phyloP scores from a whole-genome alignment of 345 rosid species.

The Pelargonium nanum region DNA sequence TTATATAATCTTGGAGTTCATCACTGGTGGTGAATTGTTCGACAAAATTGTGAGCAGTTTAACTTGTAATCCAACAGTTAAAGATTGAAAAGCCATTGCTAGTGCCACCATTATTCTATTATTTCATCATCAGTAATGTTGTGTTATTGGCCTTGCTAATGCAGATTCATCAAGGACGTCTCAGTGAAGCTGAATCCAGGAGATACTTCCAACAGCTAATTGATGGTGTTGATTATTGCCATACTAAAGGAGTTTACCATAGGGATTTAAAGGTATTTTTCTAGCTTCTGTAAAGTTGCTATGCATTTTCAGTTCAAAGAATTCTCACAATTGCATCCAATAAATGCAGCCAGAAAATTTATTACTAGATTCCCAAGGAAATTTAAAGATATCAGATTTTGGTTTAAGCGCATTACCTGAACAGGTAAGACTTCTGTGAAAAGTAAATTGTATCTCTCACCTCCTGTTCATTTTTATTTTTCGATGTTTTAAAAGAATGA shows the following conservation, averaged over 20 bases:
- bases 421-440: constrained; percentile 35
- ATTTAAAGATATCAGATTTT: constrained; percentile 89
- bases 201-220: constrained; percentile 88
- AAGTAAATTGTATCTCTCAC: not conserved
- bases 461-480: not conserved
- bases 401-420: constrained; percentile 90
- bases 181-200: constrained; percentile 85
- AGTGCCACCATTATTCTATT: not conserved
- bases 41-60: constrained; percentile 80
- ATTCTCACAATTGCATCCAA: constrained; percentile 14
- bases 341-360: constrained; percentile 83
- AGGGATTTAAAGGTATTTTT: constrained; percentile 77
- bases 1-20: constrained; percentile 88
- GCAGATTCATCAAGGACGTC: constrained; percentile 78
- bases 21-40: constrained; percentile 94
- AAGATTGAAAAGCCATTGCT: constrained; percentile 1
- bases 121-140: not conserved
- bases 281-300: constrained; percentile 1
- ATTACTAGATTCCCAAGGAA: constrained; percentile 81
- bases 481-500: constrained; percentile 2
- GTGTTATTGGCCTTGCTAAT: constrained; percentile 5
- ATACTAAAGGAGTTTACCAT: constrained; percentile 84
- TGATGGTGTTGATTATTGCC: constrained; percentile 95
- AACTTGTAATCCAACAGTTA: constrained; percentile 6
- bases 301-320: not conserved